Base-by-base conservation (phyloP, 345 rosid species). In the Moringa oleifera region DNA sequence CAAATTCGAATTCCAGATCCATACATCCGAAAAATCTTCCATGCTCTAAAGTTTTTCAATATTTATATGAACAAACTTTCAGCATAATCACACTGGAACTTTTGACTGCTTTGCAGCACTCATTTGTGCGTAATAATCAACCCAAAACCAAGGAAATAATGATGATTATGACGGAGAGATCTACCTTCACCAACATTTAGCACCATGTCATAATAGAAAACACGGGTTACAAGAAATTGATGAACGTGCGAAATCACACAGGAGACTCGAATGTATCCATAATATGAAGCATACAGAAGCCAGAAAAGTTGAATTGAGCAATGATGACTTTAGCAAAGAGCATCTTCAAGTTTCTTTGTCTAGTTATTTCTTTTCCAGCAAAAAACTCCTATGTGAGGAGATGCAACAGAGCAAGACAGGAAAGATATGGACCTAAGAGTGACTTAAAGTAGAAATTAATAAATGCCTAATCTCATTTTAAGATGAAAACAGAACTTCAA, bases 391-490 rank as follows among this genome's bases (percentile, higher is more conserved):
- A n/a, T n/a, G n/a, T n/a, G n/a, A 56, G 31, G 49, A 62, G 46
- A 24, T 24, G 46, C 69, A 49, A 23, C 25, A 58, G 6, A 50
- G 7, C 23, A 23, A 25, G 36, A 36, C 50, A 51, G 3, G 33
- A 28, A 28, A 28, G 33, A 8, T 8, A 28, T 28, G 8, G 33
- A 28, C 33, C 3, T 28, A 57, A 56, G 12, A 55, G n/a, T n/a
- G n/a, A n/a, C n/a, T n/a, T n/a, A 17, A 53, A 55, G 13, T 47
- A 46, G 47, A 65, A 4, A 63, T 20, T 55, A 67, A 57, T 21
- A n/a, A 54, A 28, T 8, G 8, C 33, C 33, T 28, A 28, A 28
- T 8, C 8, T 28, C 33, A 28, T n/a, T 28, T 28, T 28, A 28
- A 28, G 33, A 28, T 8, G 3, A 28, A 3, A 28, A 23, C 31